Percentiles rank a stretch among this genome's conserved stretches.
These are phyloP conservation scores for Metschnikowia baotianmanensis DNA, from an alignment of 805 yeast species.

Conservation along the genomic window DNA sequence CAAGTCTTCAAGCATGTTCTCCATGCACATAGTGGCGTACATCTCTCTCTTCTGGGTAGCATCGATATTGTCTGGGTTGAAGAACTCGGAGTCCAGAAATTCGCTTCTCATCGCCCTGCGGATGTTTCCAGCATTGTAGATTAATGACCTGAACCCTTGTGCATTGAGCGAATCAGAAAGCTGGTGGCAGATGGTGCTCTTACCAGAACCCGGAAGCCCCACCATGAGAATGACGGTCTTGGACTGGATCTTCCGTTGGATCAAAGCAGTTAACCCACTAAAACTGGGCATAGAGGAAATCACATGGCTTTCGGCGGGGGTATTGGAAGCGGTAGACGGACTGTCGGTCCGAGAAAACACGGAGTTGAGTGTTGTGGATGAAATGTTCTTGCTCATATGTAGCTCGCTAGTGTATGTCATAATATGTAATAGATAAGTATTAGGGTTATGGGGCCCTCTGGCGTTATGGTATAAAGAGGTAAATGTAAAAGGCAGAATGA, in stretches of 20 bases:
- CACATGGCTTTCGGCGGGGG: slow-evolving; percentile 20
- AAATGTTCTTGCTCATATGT: slow-evolving; percentile 18
- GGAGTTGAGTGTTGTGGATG: slow-evolving; percentile 30
- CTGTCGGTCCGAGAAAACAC: slow-evolving; percentile 22
- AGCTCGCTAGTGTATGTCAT: slow-evolving; percentile 2
- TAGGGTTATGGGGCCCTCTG: too few relatives aligned
- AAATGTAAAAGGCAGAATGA: not conserved
- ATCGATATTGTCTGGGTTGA: slow-evolving; percentile 34
- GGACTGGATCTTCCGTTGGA: slow-evolving; percentile 14
- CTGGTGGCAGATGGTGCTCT: slow-evolving; percentile 38
- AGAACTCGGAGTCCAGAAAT: slow-evolving; percentile 35
- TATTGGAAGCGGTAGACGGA: slow-evolving; percentile 17
- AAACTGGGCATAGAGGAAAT: slow-evolving; percentile 10
- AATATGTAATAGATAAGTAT: not conserved
- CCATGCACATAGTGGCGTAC: slow-evolving; percentile 35
- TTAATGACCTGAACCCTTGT: slow-evolving; percentile 12
- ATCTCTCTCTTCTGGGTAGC: slow-evolving; percentile 33
- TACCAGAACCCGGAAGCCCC: slow-evolving; percentile 44
- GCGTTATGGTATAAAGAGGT: too few relatives aligned
- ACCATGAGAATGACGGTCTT: slow-evolving; percentile 32
- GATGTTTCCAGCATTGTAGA: slow-evolving; percentile 52
- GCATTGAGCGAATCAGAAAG: slow-evolving; percentile 20
- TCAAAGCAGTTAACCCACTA: slow-evolving; percentile 16
- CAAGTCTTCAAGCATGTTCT: slow-evolving; percentile 31
- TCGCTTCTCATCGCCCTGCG: slow-evolving; percentile 34